Evolutionary conservation across 1,139 yeast genomes (phyloP), one percentile per base, ranked within the genome.

Genomic region (Protomyces inouyei): DNA sequence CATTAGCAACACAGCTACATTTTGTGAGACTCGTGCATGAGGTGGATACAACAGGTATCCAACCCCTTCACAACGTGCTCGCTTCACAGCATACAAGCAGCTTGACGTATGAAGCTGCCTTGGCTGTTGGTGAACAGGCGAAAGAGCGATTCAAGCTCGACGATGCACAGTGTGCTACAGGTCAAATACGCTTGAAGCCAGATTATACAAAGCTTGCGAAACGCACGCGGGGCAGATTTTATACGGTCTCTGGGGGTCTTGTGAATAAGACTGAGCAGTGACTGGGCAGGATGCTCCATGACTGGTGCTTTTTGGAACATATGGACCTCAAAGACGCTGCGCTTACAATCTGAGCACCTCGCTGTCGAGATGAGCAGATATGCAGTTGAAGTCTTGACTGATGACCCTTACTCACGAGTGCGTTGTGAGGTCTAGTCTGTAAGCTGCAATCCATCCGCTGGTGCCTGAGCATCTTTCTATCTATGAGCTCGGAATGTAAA

Each of bases 1-100:
- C 75, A 56, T 70, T 76, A 40, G 68, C 70, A 25, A 73, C 71
- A 54, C 78, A 76, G 70, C 71, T 76, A 48, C 72, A 71, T 38
- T 76, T 76, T 66, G 76, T 76, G 1, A 75, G 75, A 67, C 74
- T 72, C 40, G 71, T 76, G 37, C 70, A 73, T 14, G 71, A 70
- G 14, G 75, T 75, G 2, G 73, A 76, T 51, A 75, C 78, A 1
- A 66, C 66, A 2, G 73, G 72, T 5, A 67, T 73, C 23, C 71
- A 69, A 60, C 78, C 78, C 3, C 67, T 76, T 21, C 56, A 43
- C 45, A 59, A 52, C 45, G n/a, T 59, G 2, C 53, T 55, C 28
- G 63, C 57, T 4, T 36, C 35, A 35, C 55, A 51, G 43, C 57
- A 40, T 23, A 10, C 25, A 2, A 21, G 48, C 18, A 21, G 14